Evolutionary conservation across 1,139 yeast genomes (phyloP), one percentile per base, ranked within the genome.

Genomic region (Debaryomycetaceae sp.): DNA sequence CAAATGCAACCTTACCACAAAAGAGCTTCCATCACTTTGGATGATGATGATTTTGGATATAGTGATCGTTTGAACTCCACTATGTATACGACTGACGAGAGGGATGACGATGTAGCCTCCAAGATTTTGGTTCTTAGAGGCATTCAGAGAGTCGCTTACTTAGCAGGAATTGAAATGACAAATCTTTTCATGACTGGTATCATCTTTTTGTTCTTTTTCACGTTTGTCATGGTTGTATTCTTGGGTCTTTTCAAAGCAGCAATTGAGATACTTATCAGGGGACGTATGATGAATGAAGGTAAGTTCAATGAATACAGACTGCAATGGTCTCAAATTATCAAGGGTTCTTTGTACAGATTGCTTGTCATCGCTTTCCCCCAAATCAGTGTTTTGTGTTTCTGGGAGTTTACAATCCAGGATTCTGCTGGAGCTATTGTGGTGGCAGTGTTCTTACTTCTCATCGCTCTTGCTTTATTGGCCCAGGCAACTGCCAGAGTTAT

Each of bases 261-360:
- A 42, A 69, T 89, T 48, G 97, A 90, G 66, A 71, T 88, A 34
- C 66, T 83, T 48, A 78, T 84, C 36, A 76, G 84, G 54, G 67
- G 84, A 5, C 80, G 82, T 37, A 59, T 78, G 24, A 76, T 88
- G 72, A 77, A 78, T 49, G 80, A 74, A 49, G 81, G 83, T 40
- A 83, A 83, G 62, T 87, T 87, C 60, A 69, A 78, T 50, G 91
- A 85, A 54, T 93, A 84, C 65, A 81, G 98, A 61, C 78, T 75
- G 49, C 87, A 89, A 56, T 80, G 97, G 97, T 71, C 80, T 20
- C 75, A 80, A 23, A 81, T 89, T 55, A 81, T 88, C 58, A 93
- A 91, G 65, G 99, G 99, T 44, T 80, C 95, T 7, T 66, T 93
- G 49, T 93, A 85, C 74, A 79, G 99, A 60, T 75, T 91, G 56